phyloP scores from a whole-genome alignment of 2,329 filamentous ascomycete species.

The Colletotrichum sp. region DNA sequence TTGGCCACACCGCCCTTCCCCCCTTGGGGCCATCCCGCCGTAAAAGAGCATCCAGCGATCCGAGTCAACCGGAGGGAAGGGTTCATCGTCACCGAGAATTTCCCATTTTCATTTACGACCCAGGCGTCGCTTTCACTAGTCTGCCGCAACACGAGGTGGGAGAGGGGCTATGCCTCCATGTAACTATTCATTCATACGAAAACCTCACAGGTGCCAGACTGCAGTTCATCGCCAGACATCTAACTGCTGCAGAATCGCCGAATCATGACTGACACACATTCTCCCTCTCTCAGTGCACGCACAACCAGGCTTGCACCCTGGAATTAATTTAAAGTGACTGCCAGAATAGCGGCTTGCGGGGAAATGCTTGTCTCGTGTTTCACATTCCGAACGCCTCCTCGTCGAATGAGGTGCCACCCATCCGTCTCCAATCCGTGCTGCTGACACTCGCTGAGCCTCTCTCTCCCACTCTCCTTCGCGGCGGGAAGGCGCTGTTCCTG shows the following conservation, averaged over 20 bases:
- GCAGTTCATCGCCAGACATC: not conserved
- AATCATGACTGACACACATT: not conserved
- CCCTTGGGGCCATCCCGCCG: not conserved
- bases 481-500: not conserved
- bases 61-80: not conserved
- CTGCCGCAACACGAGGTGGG: not conserved
- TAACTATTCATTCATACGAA: not conserved
- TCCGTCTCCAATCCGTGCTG: not conserved
- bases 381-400: not conserved
- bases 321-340: not conserved
- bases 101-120: not conserved
- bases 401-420: not conserved
- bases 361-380: constrained; percentile 21
- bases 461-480: not conserved
- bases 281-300: not conserved
- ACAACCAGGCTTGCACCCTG: not conserved
- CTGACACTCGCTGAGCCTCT: not conserved
- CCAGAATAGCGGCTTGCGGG: constrained; percentile 9
- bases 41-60: not conserved
- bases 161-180: not conserved
- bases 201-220: too few species aligned
- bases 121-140: not conserved
- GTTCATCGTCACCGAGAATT: not conserved
- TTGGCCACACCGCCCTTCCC: not conserved
- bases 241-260: not conserved